Conservation (phyloP, 148 eudicot genomes). For the Rhododendron williamsianum region DNA sequence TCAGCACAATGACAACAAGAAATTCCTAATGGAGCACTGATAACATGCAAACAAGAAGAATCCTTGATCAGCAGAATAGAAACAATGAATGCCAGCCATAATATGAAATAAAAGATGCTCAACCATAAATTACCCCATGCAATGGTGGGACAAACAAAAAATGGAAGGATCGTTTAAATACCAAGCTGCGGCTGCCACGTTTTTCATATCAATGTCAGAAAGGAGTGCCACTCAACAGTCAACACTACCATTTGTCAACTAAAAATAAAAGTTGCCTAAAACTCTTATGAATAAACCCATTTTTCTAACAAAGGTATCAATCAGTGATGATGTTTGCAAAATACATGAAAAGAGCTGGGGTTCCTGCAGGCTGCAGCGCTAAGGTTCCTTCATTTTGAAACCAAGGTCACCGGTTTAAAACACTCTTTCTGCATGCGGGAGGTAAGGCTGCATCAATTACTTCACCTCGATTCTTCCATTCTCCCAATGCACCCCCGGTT, state of each 20-base stretch:
- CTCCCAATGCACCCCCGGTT: not conserved
- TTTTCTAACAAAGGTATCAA: not conserved
- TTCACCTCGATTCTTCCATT: not conserved
- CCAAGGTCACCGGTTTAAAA: not conserved
- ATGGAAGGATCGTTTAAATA: not conserved
- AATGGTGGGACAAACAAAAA: not conserved
- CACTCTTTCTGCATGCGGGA: not conserved
- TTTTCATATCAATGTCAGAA: not conserved
- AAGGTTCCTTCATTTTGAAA: not conserved
- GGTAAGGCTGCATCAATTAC: not conserved
- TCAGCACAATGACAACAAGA: not conserved
- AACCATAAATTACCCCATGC: not conserved
- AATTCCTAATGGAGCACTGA: not conserved
- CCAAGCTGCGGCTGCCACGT: no score
- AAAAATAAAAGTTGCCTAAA: not conserved
- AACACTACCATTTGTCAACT: not conserved
- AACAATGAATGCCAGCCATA: not conserved
- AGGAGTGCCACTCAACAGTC: not conserved
- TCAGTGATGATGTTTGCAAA: not conserved
- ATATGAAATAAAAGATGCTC: not conserved
- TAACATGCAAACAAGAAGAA: not conserved
- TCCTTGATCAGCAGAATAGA: not conserved
- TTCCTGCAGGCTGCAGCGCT: not conserved
- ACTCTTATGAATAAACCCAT: no score
- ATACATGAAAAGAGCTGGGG: not conserved